Evolutionary conservation across 2,329 filamentous ascomycete genomes (phyloP).

Genomic region (Chaetomium globosum): DNA sequence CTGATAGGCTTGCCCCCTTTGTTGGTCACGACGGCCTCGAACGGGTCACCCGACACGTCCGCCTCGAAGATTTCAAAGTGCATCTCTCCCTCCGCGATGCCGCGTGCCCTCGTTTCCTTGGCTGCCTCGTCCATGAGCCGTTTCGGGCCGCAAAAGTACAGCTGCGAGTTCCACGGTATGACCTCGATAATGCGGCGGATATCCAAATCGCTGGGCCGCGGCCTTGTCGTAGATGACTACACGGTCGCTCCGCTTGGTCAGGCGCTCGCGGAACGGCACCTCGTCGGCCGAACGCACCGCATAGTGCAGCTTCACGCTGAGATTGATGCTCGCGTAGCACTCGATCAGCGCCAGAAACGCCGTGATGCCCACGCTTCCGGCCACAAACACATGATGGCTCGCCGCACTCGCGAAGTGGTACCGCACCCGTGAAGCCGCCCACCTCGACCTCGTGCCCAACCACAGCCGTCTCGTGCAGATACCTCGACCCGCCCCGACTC

Average conservation of each 20-base stretch:
- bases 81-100: slow-evolving; percentile 54
- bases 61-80: slow-evolving; percentile 64
- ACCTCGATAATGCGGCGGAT: slow-evolving; percentile 50
- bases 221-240: slow-evolving; percentile 58
- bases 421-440: slow-evolving; percentile 53
- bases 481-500: slow-evolving; percentile 64
- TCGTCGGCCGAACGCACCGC: slow-evolving; percentile 57
- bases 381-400: slow-evolving; percentile 64
- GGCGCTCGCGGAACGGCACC: slow-evolving; percentile 55
- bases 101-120: slow-evolving; percentile 45
- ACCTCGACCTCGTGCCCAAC: slow-evolving; percentile 56
- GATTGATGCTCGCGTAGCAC: slow-evolving; percentile 49
- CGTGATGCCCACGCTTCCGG: slow-evolving; percentile 67
- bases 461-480: slow-evolving; percentile 54
- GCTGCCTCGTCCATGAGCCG: slow-evolving; percentile 59
- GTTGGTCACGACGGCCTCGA: slow-evolving; percentile 58
- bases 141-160: slow-evolving; percentile 64
- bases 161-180: slow-evolving; percentile 56
- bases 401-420: slow-evolving; percentile 51
- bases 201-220: slow-evolving; percentile 55
- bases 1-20: slow-evolving; percentile 45
- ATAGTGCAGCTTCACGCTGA: slow-evolving; percentile 59
- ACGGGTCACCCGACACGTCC: slow-evolving; percentile 59
- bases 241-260: slow-evolving; percentile 46
- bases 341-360: slow-evolving; percentile 60